These are phyloP conservation scores for Avena atlantica DNA, from an alignment of 176 grass and related monocot species.

Conservation along the genomic window DNA sequence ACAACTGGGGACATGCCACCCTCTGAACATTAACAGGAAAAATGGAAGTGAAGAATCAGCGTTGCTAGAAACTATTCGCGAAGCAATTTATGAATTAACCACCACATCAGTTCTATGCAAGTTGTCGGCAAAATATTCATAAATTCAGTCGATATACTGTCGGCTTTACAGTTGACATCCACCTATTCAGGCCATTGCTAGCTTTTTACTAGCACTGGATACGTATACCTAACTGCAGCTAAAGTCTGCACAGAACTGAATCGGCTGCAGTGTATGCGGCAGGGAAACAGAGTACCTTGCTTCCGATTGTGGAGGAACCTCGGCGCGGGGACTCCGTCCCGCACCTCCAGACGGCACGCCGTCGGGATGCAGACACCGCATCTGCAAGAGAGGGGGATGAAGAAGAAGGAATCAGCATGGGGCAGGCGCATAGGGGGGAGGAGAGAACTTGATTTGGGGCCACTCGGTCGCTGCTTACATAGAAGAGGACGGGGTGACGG, in stretches of 20 bases:
- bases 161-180: neutral
- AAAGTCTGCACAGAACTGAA: neutral
- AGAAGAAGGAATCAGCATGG: neutral
- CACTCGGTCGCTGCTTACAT: neutral
- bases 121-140: no score
- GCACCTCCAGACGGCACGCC: neutral
- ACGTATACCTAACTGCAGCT: neutral
- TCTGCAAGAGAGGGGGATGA: slow-evolving; percentile 1
- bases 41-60: neutral
- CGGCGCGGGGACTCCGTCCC: neutral
- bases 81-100: neutral
- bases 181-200: neutral
- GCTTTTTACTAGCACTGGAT: neutral
- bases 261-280: neutral
- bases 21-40: neutral
- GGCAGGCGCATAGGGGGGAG: neutral
- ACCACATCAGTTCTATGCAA: slow-evolving; percentile 1
- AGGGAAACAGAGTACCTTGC: slow-evolving; percentile 27
- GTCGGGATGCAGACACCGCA: slow-evolving; percentile 32
- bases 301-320: slow-evolving; percentile 17
- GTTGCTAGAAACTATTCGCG: neutral
- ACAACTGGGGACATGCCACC: neutral
- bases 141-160: no score
- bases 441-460: neutral
- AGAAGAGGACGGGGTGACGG: neutral